phyloP scores from a whole-genome alignment of 2,329 filamentous ascomycete species.

The Knufia petricola region DNA sequence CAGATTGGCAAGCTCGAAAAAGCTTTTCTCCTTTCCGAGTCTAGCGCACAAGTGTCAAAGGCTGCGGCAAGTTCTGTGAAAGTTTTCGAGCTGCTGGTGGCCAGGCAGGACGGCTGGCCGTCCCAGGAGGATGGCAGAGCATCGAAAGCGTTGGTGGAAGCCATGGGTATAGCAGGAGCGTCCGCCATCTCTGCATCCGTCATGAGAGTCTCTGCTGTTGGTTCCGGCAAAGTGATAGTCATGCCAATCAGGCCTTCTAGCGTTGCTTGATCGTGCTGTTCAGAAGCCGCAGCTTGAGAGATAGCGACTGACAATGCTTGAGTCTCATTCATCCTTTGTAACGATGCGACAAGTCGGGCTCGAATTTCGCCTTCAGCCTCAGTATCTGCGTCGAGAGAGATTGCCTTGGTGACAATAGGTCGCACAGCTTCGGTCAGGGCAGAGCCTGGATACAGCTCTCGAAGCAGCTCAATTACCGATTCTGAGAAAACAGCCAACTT shows the following conservation, averaged over 20 bases:
- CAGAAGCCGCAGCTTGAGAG: conserved; percentile 55
- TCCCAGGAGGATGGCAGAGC: conserved; percentile 25
- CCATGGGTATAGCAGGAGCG: conserved; percentile 22
- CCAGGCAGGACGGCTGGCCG: conserved; percentile 31
- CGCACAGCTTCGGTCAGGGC: conserved; percentile 10
- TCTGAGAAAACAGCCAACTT: conserved; percentile 11
- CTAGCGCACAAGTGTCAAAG: conserved; percentile 29
- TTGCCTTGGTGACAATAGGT: conserved; percentile 12
- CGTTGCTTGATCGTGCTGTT: conserved; percentile 62
- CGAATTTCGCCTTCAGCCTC: conserved; percentile 38
- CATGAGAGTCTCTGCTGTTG: conserved; percentile 37
- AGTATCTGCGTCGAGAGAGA: neutral
- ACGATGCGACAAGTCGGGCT: conserved; percentile 53
- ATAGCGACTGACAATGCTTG: conserved; percentile 55
- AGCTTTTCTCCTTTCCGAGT: conserved; percentile 25
- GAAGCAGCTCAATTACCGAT: conserved; percentile 11
- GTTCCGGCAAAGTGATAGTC: conserved; percentile 50
- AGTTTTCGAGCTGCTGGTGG: conserved; percentile 24
- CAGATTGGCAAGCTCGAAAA: conserved; percentile 33
- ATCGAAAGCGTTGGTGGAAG: conserved; percentile 26
- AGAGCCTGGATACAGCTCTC: conserved; percentile 14
- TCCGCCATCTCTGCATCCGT: conserved; percentile 36
- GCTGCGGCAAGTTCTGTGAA: conserved; percentile 32
- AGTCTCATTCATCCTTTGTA: conserved; percentile 57
- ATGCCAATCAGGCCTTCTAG: conserved; percentile 67